Percentiles rank a stretch among this genome's conserved stretches.
phyloP scores from a whole-genome alignment of 345 rosid genomes.

The Hibiscus trionum region DNA sequence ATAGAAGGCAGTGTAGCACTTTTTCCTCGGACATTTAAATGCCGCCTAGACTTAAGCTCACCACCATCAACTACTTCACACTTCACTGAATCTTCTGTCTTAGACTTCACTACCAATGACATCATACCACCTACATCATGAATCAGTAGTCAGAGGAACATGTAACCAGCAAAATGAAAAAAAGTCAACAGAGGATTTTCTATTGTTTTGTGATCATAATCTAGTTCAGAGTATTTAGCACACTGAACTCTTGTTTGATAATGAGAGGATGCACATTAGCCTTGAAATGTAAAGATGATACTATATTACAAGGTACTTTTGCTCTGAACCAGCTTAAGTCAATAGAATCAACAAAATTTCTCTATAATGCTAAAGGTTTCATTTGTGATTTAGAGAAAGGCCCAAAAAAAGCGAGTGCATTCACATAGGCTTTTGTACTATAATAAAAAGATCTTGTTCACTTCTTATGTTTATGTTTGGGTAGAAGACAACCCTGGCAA shows the following conservation, averaged over 20 bases:
- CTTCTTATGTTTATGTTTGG: neutral
- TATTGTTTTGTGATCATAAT: neutral
- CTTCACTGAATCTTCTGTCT: constrained; percentile 88
- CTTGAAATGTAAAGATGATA: neutral
- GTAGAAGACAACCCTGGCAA: neutral
- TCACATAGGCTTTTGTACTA: neutral
- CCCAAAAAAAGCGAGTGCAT: neutral
- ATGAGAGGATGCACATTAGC: neutral
- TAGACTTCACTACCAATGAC: constrained; percentile 83
- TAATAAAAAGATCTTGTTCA: neutral
- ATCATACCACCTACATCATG: constrained; percentile 85
- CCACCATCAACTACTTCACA: constrained; percentile 98
- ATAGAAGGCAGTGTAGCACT: constrained; percentile 97
- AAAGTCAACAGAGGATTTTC: neutral
- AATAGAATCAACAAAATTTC: too few species aligned
- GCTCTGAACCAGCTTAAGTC: neutral
- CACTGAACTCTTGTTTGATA: neutral
- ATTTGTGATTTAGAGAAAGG: neutral
- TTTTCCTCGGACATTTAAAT: constrained; percentile 92
- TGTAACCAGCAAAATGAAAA: neutral
- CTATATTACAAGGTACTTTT: neutral
- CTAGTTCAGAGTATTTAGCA: neutral
- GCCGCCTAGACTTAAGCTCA: constrained; percentile 97
- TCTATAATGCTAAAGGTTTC: too few species aligned
- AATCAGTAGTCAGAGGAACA: constrained; percentile 5